Conservation (phyloP, 345 rosid genomes). For the Eucalyptus polybractea region DNA sequence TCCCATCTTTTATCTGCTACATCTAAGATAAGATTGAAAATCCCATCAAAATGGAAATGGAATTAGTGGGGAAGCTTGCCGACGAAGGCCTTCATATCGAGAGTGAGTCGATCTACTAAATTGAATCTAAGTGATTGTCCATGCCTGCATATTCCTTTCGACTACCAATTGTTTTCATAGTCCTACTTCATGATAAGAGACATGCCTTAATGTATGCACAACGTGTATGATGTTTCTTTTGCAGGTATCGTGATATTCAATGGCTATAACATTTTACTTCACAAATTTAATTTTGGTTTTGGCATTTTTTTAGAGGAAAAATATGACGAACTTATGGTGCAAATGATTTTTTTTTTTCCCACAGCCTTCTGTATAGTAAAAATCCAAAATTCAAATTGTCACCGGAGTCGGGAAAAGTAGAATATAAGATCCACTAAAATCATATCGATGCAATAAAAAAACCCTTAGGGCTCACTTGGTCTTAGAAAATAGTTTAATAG, state of each 20-base stretch:
- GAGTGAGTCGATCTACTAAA: not conserved
- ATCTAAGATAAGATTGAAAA: not conserved
- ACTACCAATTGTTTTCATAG: not conserved
- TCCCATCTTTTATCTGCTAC: not conserved
- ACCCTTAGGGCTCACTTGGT: not conserved
- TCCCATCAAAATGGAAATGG: not conserved
- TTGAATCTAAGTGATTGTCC: not conserved
- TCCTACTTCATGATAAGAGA: not conserved
- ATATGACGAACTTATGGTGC: not conserved
- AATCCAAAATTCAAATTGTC: not conserved
- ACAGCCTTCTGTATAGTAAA: not conserved
- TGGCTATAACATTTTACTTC: not conserved
- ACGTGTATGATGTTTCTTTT: not conserved
- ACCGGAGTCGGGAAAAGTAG: not conserved
- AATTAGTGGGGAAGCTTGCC: not conserved
- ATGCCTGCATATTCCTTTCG: not conserved
- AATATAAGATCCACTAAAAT: not conserved
- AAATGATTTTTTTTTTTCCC: no score
- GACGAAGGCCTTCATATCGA: not conserved
- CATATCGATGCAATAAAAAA: not conserved
- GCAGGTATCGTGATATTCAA: not conserved
- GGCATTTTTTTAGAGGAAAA: not conserved
- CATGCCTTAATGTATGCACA: not conserved
- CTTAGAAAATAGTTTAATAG: not conserved
- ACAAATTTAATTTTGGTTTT: not conserved